These are phyloP conservation scores for Hygrocybe punicea DNA, from an alignment of 768 basidiomycete genomes.

Conservation along the genomic window DNA sequence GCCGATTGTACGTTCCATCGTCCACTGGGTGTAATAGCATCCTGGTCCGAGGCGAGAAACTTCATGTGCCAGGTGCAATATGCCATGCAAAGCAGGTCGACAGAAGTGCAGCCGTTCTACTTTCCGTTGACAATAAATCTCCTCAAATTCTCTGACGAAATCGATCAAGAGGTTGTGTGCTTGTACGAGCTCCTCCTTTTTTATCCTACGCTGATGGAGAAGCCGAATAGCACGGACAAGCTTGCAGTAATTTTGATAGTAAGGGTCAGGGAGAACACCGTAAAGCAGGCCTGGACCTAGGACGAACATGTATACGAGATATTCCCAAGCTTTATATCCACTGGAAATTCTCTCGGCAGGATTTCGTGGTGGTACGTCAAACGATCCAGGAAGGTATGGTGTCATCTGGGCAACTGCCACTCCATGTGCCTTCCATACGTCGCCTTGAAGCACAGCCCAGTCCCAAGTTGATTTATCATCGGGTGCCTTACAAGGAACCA, in stretches of 20 bases:
- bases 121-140: conserved; percentile 5
- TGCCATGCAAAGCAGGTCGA: conserved; percentile 2
- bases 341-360: conserved; percentile 6
- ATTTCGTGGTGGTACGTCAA: conserved; percentile 5
- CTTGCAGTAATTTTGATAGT: too few species aligned
- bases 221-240: conserved; percentile 3
- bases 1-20: conserved; percentile 7
- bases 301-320: conserved; percentile 1
- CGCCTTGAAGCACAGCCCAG: conserved; percentile 23
- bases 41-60: neutral
- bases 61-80: conserved; percentile 5
- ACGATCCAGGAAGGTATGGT: conserved; percentile 1
- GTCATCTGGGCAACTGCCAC: conserved; percentile 6
- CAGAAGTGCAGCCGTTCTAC: conserved; percentile 1
- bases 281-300: conserved; percentile 3
- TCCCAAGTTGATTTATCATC: conserved; percentile 29
- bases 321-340: conserved; percentile 13
- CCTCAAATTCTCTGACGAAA: conserved; percentile 5
- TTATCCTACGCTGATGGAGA: neutral
- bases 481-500: conserved; percentile 14
- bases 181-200: neutral
- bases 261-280: conserved; percentile 1
- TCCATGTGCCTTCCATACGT: conserved; percentile 19
- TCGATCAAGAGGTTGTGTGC: neutral
- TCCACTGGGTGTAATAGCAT: conserved; percentile 1